Evolutionary conservation across 2,329 filamentous ascomycete species (phyloP), one percentile per base, ranked within the genome.

Genomic region (Fusarium euwallaceae): DNA sequence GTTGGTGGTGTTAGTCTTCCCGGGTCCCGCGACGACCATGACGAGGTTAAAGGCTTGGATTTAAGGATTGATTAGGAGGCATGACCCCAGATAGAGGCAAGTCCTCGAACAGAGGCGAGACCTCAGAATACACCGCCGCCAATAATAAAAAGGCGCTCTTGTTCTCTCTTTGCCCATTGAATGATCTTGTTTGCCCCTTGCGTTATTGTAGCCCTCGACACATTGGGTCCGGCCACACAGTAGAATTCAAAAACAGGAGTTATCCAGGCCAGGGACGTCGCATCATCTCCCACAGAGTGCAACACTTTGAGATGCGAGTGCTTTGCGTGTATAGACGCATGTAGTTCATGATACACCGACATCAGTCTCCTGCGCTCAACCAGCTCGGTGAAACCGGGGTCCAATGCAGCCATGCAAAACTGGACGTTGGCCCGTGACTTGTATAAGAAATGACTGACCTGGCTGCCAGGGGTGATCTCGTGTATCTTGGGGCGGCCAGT

Each of bases 401-500:
- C 87, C 70, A 95, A 93, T 0, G 94, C 92, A 2, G 95, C 93
- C 94, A 97, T 98, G 76, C 91, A 93, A 83, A 98, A 99, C 82
- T 99, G 97, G 32, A 99, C 97, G 78, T 99, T 98, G 22, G 93
- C 92, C 69, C 94, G 91, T 17, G 94, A 98, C 83, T 98, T 99
- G 88, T 98, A 99, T 20, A 99, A 85, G 80, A 98, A 99, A 85
- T 99, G 97, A 76, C 93, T 92, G 62, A 98, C 86, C 36, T 93
- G 92, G 17, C 92, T 94, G 27, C 93, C 94, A 0, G 95, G 94
- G 1, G 95, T 89, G 68, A 99, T 92, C 69, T 97, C 93, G 17
- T 91, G 89, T 67, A 93, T 89, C 29, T 85, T 87, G 1, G 94
- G 92, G 11, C 96, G 92, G 12, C 95, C 95, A 37, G 89, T 86